phyloP scores from a whole-genome alignment of 306 rosid genomes.

The Cucurbita ficifolia region DNA sequence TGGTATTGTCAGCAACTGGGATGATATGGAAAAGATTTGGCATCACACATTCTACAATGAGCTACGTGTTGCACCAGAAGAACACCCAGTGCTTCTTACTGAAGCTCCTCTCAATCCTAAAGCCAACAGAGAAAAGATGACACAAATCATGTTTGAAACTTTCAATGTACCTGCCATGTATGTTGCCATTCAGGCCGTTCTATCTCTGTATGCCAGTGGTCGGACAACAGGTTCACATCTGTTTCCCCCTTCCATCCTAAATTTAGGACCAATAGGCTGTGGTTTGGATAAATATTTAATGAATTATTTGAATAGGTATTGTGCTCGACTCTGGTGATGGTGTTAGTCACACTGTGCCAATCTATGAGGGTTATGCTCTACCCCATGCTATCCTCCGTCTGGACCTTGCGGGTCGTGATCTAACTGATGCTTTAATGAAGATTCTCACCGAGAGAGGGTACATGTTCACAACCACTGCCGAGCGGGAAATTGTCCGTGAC shows the following conservation, averaged over 20 bases:
- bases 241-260: neutral
- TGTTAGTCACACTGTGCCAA: conserved; percentile 96
- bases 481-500: conserved; percentile 98
- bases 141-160: conserved; percentile 96
- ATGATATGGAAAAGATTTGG: conserved; percentile 99
- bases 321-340: conserved; percentile 96
- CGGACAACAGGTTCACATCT: conserved; percentile 75
- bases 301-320: conserved; percentile 38
- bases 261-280: neutral
- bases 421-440: conserved; percentile 88
- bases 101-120: conserved; percentile 98
- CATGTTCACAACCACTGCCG: conserved; percentile 98
- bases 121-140: conserved; percentile 98
- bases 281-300: neutral
- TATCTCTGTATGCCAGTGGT: conserved; percentile 93
- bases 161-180: conserved; percentile 98
- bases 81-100: conserved; percentile 93
- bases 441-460: conserved; percentile 95
- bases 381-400: conserved; percentile 93
- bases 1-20: conserved; percentile 98
- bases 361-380: conserved; percentile 92
- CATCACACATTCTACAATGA: conserved; percentile 97
- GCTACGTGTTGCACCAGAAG: conserved; percentile 97
- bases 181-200: conserved; percentile 93
- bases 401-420: conserved; percentile 98